A percentile compares a stretch with the other conserved stretches of the same genome.
Conservation (phyloP, 345 rosid genomes). For the Brassica napus region Da-Ae NC_063445.1:45562501-45563000, state of each 20-base stretch:
- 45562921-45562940: neutral
- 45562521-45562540: no score
- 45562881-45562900: neutral
- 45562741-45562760: neutral
- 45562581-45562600: no score
- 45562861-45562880: neutral
- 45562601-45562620: no score
- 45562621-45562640: no score
- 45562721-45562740: neutral
- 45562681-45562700: slow-evolving; percentile 42
- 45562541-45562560: no score
- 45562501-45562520: no score
- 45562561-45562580: no score
- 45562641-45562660: no score
- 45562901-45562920: neutral
- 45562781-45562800: neutral
- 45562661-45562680: slow-evolving; percentile 44
- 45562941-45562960: neutral
- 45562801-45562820: neutral
- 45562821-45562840: neutral
- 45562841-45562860: neutral
- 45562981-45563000: no score
- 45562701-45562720: slow-evolving; percentile 27
- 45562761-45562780: neutral
- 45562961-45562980: neutral